Evolutionary conservation across 306 rosid genomes (phyloP).

Genomic region (Chamaecrista fasciculata): DNA sequence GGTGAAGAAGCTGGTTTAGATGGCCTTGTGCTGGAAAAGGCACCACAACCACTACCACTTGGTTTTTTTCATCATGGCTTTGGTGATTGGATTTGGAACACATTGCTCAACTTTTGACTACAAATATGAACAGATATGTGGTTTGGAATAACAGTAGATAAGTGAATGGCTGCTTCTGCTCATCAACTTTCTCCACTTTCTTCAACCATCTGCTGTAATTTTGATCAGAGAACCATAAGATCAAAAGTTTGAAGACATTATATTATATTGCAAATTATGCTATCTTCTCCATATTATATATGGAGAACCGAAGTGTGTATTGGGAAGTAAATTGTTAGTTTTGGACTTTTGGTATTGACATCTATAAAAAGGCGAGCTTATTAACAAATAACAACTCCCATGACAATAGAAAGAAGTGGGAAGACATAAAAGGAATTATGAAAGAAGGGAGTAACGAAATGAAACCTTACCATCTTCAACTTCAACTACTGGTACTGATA

Average conservation of each 20-base stretch:
- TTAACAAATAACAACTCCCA: neutral
- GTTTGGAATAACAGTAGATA: no score
- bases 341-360: no score
- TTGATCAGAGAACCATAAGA: neutral
- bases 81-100: slow-evolving; percentile 26
- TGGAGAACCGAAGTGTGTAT: no score
- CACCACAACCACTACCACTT: slow-evolving; percentile 48
- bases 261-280: no score
- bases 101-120: slow-evolving; percentile 16
- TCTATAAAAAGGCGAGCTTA: neutral
- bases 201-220: neutral
- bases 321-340: no score
- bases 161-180: neutral
- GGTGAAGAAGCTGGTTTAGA: slow-evolving; percentile 73
- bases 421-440: neutral
- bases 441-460: neutral
- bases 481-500: no score
- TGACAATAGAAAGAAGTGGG: neutral
- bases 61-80: slow-evolving; percentile 18
- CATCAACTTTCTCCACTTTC: neutral
- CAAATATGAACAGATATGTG: neutral
- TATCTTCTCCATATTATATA: no score
- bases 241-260: no score
- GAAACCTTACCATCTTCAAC: no score
- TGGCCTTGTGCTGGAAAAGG: slow-evolving; percentile 72